These are phyloP conservation scores for Stephania yunnanensis DNA, from an alignment of 164 flowering plant species.

Conservation along the genomic window DNA sequence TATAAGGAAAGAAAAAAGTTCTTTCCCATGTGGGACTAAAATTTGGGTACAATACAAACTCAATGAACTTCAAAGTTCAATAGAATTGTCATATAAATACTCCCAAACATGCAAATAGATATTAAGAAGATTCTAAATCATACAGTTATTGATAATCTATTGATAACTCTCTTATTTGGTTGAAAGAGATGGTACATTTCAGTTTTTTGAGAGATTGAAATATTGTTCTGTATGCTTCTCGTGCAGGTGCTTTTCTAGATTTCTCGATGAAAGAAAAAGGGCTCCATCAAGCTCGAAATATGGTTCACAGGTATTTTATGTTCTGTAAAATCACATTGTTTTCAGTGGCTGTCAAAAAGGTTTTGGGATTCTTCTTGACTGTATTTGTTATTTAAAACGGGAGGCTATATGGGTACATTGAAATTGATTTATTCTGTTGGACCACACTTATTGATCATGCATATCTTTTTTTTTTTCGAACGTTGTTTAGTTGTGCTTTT, in stretches of 20 bases:
- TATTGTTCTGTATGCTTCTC: conserved; percentile 9
- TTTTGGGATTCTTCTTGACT: not conserved
- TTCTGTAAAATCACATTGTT: not conserved
- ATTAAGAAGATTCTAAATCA: not conserved
- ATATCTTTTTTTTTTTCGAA: too few species aligned
- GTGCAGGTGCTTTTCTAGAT: conserved; percentile 73
- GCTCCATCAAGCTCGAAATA: conserved; percentile 61
- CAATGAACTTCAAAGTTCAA: too few species aligned
- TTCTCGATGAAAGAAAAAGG: conserved; percentile 62
- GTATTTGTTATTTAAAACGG: too few species aligned
- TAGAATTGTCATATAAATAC: too few species aligned
- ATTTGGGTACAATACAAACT: too few species aligned
- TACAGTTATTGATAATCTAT: too few species aligned
- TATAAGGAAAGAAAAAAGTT: too few species aligned
- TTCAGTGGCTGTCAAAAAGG: not conserved
- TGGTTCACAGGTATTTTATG: conserved; percentile 74
- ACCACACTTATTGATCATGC: too few species aligned
- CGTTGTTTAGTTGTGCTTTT: too few species aligned
- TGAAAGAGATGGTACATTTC: not conserved
- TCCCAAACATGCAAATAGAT: not conserved
- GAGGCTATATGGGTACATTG: too few species aligned
- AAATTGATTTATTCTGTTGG: too few species aligned
- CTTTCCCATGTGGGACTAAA: too few species aligned
- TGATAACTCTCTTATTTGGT: not conserved
- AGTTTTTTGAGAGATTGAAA: not conserved